A percentile compares a stretch with the other conserved stretches of the same genome.
phyloP scores from a whole-genome alignment of 2,329 filamentous ascomycete genomes.

The Cryoendolithus antarcticus region DNA sequence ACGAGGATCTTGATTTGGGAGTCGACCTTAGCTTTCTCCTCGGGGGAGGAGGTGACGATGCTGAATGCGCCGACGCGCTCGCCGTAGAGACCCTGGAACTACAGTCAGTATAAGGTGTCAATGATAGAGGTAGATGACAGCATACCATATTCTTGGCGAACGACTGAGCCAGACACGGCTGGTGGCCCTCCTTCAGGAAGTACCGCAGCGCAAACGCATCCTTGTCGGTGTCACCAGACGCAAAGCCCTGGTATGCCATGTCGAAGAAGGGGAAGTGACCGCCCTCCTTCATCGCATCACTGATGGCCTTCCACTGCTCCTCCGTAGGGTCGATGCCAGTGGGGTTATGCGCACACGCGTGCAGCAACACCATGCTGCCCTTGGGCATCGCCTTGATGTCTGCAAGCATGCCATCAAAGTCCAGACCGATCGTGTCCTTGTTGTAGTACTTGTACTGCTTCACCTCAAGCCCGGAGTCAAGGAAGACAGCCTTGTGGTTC shows the following conservation, averaged over 20 bases:
- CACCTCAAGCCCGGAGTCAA: slow-evolving; percentile 68
- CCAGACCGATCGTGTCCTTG: slow-evolving; percentile 74
- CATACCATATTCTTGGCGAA: slow-evolving; percentile 98
- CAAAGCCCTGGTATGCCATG: slow-evolving; percentile 94
- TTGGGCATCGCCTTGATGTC: slow-evolving; percentile 59
- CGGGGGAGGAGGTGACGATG: slow-evolving; percentile 68
- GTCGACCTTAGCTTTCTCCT: slow-evolving; percentile 91
- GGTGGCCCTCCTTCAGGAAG: slow-evolving; percentile 87
- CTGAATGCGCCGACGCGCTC: slow-evolving; percentile 97
- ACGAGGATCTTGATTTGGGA: slow-evolving; percentile 98
- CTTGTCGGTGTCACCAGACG: slow-evolving; percentile 72
- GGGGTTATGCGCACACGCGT: slow-evolving; percentile 95
- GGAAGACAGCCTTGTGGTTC: slow-evolving; percentile 98
- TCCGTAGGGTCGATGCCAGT: slow-evolving; percentile 90
- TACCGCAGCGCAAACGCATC: slow-evolving; percentile 89
- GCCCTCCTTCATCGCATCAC: slow-evolving; percentile 60
- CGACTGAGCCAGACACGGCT: slow-evolving; percentile 76
- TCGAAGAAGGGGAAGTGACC: slow-evolving; percentile 97
- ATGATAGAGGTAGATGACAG: not conserved
- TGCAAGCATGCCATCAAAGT: slow-evolving; percentile 76
- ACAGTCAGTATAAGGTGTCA: slow-evolving; percentile 6
- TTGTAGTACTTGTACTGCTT: slow-evolving; percentile 90
- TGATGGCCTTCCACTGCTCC: slow-evolving; percentile 89
- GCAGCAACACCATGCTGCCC: slow-evolving; percentile 76
- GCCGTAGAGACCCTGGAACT: slow-evolving; percentile 73